Conservation (phyloP, 31 red algal species). For the Bonnemaisonia californica region DNA sequence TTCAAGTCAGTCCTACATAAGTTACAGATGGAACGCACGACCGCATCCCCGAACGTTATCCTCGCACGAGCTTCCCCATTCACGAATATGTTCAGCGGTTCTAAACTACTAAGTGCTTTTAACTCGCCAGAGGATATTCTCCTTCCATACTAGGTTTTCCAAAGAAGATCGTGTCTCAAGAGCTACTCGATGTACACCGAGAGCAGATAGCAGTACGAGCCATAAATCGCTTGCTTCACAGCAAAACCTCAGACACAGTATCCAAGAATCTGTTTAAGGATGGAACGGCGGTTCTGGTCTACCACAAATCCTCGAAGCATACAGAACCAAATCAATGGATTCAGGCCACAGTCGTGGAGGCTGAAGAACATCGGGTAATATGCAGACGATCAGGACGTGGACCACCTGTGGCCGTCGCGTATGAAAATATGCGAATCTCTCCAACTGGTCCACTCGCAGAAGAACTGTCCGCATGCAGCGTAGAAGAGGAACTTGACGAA, state of each 20-base stretch:
- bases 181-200: conserved; percentile 16
- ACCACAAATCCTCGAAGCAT: conserved; percentile 34
- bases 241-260: conserved; percentile 1
- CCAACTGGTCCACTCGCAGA: conserved; percentile 1
- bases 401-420: conserved; percentile 15
- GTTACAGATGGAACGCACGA: not conserved
- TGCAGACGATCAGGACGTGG: not conserved
- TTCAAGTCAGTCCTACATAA: conserved; percentile 27
- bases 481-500: not conserved
- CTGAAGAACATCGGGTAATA: not conserved
- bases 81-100: conserved; percentile 13
- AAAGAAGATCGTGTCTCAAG: not conserved
- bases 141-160: conserved; percentile 21
- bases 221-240: not conserved
- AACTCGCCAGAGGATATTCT: conserved; percentile 39
- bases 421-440: conserved; percentile 24
- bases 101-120: conserved; percentile 28
- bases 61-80: conserved; percentile 29
- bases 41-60: conserved; percentile 17
- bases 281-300: conserved; percentile 26
- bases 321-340: conserved; percentile 8
- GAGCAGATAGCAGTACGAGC: not conserved
- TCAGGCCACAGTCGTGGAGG: conserved; percentile 1
- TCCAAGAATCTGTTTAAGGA: not conserved
- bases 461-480: not conserved